Evolutionary conservation across 306 rosid genomes (phyloP), one percentile per base, ranked within the genome.

Genomic region (Canavalia ensiformis): DNA sequence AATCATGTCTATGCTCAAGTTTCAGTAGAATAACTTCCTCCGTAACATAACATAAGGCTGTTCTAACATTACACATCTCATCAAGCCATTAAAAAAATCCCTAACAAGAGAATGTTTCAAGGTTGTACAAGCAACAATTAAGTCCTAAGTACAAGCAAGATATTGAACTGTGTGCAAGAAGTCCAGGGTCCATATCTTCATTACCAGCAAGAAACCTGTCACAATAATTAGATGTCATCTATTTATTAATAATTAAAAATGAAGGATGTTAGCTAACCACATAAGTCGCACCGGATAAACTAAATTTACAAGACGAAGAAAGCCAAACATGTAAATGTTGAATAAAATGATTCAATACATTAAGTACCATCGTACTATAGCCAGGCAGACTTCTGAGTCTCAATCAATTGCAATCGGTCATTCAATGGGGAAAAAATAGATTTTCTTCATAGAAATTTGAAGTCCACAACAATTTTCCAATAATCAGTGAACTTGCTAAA

Each of bases 91-190:
- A 77, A 28, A n/a, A 75, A 85, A 62, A 9, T 25, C 73, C 81
- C 77, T 33, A 67, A 54, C 55, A 67, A 51, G 72, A 68, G 73
- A 72, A 52, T 64, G 75, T 65, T 66, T 78, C 72, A 67, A 62
- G 84, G 85, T 83, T 50, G 75, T 77, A 72, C 91, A 88, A 51
- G 74, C 64, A 75, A 77, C 74, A 55, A 69, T 75, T 37, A 68
- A 76, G 47, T 71, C 74, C 12, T 66, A 50, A 47, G 63, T 42
- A 82, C 57, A 77, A 62, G 72, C 59, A 39, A 58, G 75, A 68
- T 69, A 47, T 74, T 64, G 59, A 83, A 37, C 68, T 42, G 72
- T 42, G 62, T 69, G 34, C 62, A 74, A 44, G 37, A 37, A 37
- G 49, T 33, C 59, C 81, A 49, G 72, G 3, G 66, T 69, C 81